A percentile compares a stretch with the other conserved stretches of the same genome.
phyloP scores from a whole-genome alignment of 1,139 yeast genomes.

The Zhuliangozyma blackwelliae region DNA sequence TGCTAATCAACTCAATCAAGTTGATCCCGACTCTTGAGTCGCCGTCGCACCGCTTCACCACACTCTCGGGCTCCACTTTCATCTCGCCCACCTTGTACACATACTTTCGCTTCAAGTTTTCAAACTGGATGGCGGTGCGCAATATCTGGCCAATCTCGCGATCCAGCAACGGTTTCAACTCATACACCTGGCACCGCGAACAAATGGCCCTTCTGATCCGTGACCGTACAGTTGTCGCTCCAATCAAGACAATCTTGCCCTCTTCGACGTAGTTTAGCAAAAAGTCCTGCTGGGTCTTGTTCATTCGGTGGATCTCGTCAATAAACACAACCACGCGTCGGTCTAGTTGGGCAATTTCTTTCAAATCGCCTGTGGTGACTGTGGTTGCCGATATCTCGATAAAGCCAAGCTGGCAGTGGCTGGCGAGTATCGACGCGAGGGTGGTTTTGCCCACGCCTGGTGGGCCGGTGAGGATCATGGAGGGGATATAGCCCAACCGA shows the following conservation, averaged over 20 bases:
- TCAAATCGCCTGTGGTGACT: conserved; percentile 27
- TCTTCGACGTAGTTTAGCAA: conserved; percentile 37
- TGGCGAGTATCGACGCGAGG: conserved; percentile 35
- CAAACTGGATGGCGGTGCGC: conserved; percentile 22
- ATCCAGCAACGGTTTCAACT: conserved; percentile 17
- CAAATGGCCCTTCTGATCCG: conserved; percentile 35
- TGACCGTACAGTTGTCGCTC: conserved; percentile 37
- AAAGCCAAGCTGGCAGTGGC: conserved; percentile 30
- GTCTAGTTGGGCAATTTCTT: conserved; percentile 12
- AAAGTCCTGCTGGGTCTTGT: conserved; percentile 40
- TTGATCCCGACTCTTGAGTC: conserved; percentile 34
- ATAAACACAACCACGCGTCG: conserved; percentile 35
- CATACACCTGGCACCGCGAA: conserved; percentile 39
- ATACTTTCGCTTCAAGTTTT: conserved; percentile 23
- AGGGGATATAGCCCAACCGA: conserved; percentile 37
- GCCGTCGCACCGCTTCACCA: conserved; percentile 20
- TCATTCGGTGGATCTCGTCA: conserved; percentile 42
- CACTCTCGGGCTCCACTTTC: conserved; percentile 11
- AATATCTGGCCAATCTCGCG: conserved; percentile 21
- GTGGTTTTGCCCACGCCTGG: conserved; percentile 49
- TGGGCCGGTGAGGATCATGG: conserved; percentile 43
- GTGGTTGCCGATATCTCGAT: conserved; percentile 41
- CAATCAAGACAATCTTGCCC: conserved; percentile 39
- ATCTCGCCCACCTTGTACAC: conserved; percentile 9
- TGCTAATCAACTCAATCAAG: conserved; percentile 26